Conservation (phyloP, 2,329 filamentous ascomycete species). For the Pezicula rhizophila region DNA sequence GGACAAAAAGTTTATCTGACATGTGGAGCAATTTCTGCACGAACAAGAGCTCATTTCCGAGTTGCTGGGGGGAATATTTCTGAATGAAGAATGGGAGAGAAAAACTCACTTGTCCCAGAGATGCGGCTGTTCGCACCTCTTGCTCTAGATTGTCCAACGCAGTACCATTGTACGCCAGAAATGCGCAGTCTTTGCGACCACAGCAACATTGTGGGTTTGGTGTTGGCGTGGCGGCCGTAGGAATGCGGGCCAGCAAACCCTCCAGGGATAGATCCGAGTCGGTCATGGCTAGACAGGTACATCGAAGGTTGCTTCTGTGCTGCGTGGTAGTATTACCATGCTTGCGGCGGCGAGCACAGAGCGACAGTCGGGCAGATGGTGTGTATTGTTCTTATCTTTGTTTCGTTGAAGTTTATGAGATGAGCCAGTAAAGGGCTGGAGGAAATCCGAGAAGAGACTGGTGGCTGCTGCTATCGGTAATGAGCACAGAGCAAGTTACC, state of each 20-base stretch:
- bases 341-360: not conserved
- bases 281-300: not conserved
- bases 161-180: slow-evolving; percentile 72
- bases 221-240: slow-evolving; percentile 17
- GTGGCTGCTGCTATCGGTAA: not conserved
- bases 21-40: not conserved
- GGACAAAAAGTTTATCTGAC: not conserved
- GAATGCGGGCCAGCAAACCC: slow-evolving; percentile 1
- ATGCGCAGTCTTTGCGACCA: slow-evolving; percentile 71
- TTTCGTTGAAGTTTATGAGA: not conserved
- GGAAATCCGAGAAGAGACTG: not conserved
- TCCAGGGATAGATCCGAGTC: not conserved
- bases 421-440: too few species aligned
- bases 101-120: slow-evolving; percentile 79
- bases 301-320: not conserved
- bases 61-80: slow-evolving; percentile 9
- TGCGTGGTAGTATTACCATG: not conserved
- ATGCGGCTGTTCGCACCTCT: slow-evolving; percentile 79
- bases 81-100: slow-evolving; percentile 14
- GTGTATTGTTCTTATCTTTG: not conserved
- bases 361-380: not conserved
- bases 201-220: slow-evolving; percentile 65
- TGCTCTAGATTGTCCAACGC: slow-evolving; percentile 77
- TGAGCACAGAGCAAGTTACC: not conserved
- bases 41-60: slow-evolving; percentile 2